Evolutionary conservation across 306 rosid genomes (phyloP).

Genomic region (Heteromeles arbutifolia): DNA sequence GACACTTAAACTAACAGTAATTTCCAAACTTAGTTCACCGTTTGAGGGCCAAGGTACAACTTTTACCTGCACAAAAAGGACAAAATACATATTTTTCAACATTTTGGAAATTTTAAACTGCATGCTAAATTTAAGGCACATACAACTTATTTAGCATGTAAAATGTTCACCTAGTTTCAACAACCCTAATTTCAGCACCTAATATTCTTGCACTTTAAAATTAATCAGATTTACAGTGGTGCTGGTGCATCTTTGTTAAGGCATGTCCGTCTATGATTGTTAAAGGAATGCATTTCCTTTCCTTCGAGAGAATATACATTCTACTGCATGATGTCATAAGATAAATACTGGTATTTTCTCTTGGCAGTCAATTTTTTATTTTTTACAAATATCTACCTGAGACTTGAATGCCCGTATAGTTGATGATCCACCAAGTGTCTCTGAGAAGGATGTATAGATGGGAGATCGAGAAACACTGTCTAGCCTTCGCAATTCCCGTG

Average conservation of each 20-base stretch:
- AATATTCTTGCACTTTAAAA: too few species aligned
- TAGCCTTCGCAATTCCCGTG: conserved; percentile 83
- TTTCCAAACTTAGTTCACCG: too few species aligned
- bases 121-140: background rate
- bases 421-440: conserved; percentile 87
- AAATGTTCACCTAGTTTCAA: too few species aligned
- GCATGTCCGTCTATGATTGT: background rate
- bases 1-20: too few species aligned
- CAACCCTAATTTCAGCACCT: too few species aligned
- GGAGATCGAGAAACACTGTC: conserved; percentile 98
- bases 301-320: background rate
- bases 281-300: background rate
- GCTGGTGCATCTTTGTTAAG: background rate
- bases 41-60: too few species aligned
- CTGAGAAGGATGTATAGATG: conserved; percentile 84
- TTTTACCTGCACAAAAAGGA: too few species aligned
- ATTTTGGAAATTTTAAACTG: too few species aligned
- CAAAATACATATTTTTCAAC: too few species aligned
- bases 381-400: conserved; percentile 41
- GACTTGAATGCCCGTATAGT: conserved; percentile 84
- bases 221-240: background rate
- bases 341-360: background rate
- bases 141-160: background rate
- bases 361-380: background rate
- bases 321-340: background rate